Percentiles rank a stretch among this genome's conserved stretches.
Conservation (phyloP, 2,329 filamentous ascomycete species). For the Sporothrix sp. region DNA sequence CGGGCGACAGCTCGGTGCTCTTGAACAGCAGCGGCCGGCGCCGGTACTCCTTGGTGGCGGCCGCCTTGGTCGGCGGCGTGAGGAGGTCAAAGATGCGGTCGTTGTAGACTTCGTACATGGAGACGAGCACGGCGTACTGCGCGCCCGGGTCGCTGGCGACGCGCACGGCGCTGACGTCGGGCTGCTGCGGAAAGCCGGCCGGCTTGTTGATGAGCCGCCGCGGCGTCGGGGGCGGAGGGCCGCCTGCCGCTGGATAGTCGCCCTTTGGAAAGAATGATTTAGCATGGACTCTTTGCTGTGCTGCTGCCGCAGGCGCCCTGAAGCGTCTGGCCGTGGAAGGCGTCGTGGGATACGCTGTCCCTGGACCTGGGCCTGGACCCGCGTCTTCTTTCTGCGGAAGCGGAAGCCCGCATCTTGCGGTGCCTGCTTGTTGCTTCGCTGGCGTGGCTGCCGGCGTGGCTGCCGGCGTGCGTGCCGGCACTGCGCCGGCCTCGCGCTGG, state of each 20-base stretch:
- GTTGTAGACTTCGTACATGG: slow-evolving; percentile 99
- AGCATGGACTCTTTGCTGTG: slow-evolving; percentile 34
- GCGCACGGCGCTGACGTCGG: slow-evolving; percentile 62
- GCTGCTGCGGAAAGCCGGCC: slow-evolving; percentile 61
- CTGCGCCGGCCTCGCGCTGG: slow-evolving; percentile 21
- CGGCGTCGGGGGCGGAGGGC: slow-evolving; percentile 42
- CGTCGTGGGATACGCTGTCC: slow-evolving; percentile 13
- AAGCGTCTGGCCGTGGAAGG: slow-evolving; percentile 27
- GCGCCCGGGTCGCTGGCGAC: slow-evolving; percentile 57
- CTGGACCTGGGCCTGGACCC: too few species aligned
- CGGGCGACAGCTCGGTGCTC: slow-evolving; percentile 74
- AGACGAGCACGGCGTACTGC: slow-evolving; percentile 81
- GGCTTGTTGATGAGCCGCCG: slow-evolving; percentile 58
- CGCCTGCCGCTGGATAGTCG: slow-evolving; percentile 26
- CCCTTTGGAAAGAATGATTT: slow-evolving; percentile 37
- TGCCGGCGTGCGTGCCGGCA: neutral
- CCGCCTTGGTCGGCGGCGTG: slow-evolving; percentile 49
- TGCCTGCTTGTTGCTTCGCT: neutral
- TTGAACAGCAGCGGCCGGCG: slow-evolving; percentile 88
- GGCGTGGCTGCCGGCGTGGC: neutral
- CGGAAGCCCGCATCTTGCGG: slow-evolving; percentile 1
- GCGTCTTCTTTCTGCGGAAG: neutral
- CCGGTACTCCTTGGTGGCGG: slow-evolving; percentile 57
- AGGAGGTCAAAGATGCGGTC: slow-evolving; percentile 94
- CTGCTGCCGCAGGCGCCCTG: slow-evolving; percentile 35